These are phyloP conservation scores for Tylopilus sp. DNA, from an alignment of 1,284 basidiomycete species.

Conservation along the genomic window DNA sequence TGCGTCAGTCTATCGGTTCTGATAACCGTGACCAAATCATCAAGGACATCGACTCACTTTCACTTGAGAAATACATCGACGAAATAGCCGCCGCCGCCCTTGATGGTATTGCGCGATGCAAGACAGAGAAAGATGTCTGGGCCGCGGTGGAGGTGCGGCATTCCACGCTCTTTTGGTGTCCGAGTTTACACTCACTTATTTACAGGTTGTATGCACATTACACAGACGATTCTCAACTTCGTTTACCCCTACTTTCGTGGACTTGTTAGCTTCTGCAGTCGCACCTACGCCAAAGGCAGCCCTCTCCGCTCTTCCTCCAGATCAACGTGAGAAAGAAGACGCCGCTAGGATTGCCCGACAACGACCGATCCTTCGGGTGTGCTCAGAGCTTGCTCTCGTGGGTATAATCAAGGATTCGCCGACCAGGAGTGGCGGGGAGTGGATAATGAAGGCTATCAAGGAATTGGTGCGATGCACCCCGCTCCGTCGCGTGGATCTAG, in stretches of 20 bases:
- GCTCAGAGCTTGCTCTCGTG: constrained; percentile 87
- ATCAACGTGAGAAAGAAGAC: constrained; percentile 95
- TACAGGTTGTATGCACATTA: constrained; percentile 81
- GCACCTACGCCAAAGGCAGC: constrained; percentile 58
- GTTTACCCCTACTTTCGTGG: constrained; percentile 74
- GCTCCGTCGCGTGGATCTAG: not conserved
- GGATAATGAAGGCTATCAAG: constrained; percentile 79
- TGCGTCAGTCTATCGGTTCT: constrained; percentile 73
- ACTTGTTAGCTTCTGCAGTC: constrained; percentile 64
- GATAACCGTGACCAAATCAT: constrained; percentile 83
- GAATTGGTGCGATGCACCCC: constrained; percentile 62
- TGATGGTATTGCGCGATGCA: constrained; percentile 85
- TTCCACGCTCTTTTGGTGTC: not conserved
- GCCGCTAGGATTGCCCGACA: constrained; percentile 75
- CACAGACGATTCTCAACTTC: constrained; percentile 82
- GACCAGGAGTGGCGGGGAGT: constrained; percentile 72
- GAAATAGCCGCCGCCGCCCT: constrained; percentile 86
- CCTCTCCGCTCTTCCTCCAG: constrained; percentile 58
- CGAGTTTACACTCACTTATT: constrained; percentile 5
- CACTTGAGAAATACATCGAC: constrained; percentile 94
- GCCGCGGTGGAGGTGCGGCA: constrained; percentile 82
- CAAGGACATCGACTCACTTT: constrained; percentile 87
- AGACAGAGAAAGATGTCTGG: constrained; percentile 86
- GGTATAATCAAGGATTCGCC: constrained; percentile 72
- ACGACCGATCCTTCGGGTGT: constrained; percentile 80